Evolutionary conservation across 1,139 yeast species (phyloP).

Genomic region (Hyphopichia buzzinii): DNA sequence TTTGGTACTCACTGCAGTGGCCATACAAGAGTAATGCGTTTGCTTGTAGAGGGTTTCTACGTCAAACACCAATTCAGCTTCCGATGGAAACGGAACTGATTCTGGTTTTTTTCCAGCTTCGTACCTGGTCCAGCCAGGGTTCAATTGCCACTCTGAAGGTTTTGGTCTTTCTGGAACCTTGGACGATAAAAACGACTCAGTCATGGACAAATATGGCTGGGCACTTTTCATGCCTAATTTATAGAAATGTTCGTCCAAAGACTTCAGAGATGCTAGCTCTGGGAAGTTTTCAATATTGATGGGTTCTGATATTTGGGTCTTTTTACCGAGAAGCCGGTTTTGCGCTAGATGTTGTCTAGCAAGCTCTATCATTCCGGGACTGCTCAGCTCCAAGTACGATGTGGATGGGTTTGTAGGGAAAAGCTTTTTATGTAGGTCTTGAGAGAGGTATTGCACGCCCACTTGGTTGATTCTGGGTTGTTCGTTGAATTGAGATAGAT

Average conservation of each 20-base stretch:
- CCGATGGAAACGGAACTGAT: slow-evolving; percentile 64
- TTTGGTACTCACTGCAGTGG: slow-evolving; percentile 70
- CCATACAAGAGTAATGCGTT: slow-evolving; percentile 74
- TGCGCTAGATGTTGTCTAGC: slow-evolving; percentile 60
- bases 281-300: slow-evolving; percentile 64
- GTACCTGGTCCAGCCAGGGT: slow-evolving; percentile 86
- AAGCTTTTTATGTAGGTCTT: slow-evolving; percentile 54
- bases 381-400: slow-evolving; percentile 22
- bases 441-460: slow-evolving; percentile 67
- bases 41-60: slow-evolving; percentile 82
- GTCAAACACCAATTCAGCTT: slow-evolving; percentile 75
- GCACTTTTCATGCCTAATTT: slow-evolving; percentile 60
- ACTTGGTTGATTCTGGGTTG: slow-evolving; percentile 60
- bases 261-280: slow-evolving; percentile 37
- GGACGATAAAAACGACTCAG: slow-evolving; percentile 34
- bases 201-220: slow-evolving; percentile 58
- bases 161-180: slow-evolving; percentile 46
- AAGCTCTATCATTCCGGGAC: slow-evolving; percentile 47
- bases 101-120: slow-evolving; percentile 50
- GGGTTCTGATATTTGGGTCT: slow-evolving; percentile 64
- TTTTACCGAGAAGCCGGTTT: slow-evolving; percentile 75
- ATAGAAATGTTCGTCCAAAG: slow-evolving; percentile 83
- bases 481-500: slow-evolving; percentile 13
- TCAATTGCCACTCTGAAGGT: slow-evolving; percentile 45
- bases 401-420: slow-evolving; percentile 45